A percentile compares a stretch with the other conserved stretches of the same genome.
These are phyloP conservation scores for Drechslerella coelobrocha DNA, from an alignment of 2,329 filamentous ascomycete species.

Conservation along the genomic window DNA sequence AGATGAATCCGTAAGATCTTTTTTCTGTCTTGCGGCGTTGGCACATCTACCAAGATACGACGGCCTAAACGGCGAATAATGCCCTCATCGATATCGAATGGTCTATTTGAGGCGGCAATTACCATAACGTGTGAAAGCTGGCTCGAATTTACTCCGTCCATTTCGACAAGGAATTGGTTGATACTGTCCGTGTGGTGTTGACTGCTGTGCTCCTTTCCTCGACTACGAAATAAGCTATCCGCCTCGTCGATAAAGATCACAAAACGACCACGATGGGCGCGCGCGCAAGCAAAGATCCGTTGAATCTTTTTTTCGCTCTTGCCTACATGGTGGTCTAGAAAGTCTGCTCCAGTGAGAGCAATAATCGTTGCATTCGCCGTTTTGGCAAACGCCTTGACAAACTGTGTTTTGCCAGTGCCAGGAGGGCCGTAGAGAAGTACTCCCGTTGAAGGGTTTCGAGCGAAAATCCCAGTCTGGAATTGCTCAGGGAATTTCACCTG, in stretches of 20 bases:
- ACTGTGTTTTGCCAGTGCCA: constrained; percentile 3
- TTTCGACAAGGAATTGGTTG: constrained; percentile 55
- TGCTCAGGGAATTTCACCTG: constrained; percentile 6
- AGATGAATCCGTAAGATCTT: constrained; percentile 63
- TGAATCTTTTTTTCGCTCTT: constrained; percentile 14
- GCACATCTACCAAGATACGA: constrained; percentile 63
- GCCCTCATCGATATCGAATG: constrained; percentile 59
- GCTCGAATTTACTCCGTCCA: constrained; percentile 53
- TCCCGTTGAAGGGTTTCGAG: constrained; percentile 1
- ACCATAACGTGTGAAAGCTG: constrained; percentile 45
- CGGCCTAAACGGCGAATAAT: constrained; percentile 63
- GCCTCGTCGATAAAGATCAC: constrained; percentile 16
- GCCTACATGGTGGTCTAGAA: constrained; percentile 6
- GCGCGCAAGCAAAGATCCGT: constrained; percentile 3
- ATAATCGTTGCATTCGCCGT: constrained; percentile 9
- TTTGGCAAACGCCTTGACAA: constrained; percentile 5
- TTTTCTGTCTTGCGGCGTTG: constrained; percentile 60
- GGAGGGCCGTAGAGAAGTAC: not conserved
- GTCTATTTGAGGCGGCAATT: constrained; percentile 56
- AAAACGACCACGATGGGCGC: constrained; percentile 5
- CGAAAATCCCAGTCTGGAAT: constrained; percentile 11
- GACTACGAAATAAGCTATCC: constrained; percentile 4
- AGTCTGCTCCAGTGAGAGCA: not conserved
- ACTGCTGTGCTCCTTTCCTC: constrained; percentile 4
- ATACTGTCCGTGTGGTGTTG: not conserved